These are phyloP conservation scores for Metarhizium robertsii DNA, from an alignment of 2,329 filamentous ascomycete genomes.

Conservation along the genomic window DNA sequence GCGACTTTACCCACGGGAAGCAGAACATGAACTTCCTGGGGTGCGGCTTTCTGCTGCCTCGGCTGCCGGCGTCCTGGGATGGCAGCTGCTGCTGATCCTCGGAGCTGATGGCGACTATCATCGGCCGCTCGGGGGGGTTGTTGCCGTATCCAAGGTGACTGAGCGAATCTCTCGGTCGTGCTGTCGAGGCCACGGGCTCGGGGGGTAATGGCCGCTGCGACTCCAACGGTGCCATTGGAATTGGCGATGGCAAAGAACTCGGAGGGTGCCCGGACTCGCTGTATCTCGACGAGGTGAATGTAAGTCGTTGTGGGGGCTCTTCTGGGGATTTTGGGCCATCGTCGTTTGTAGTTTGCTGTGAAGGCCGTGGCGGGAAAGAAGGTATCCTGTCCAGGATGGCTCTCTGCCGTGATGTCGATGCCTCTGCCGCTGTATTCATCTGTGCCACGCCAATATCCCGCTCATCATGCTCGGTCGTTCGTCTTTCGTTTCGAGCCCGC, in stretches of 20 bases:
- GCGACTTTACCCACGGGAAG: slow-evolving; percentile 46
- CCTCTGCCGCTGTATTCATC: slow-evolving; percentile 5
- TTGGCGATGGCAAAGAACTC: slow-evolving; percentile 7
- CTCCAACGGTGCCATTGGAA: neutral
- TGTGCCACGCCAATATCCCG: neutral
- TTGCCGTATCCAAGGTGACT: neutral
- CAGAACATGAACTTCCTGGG: slow-evolving; percentile 40
- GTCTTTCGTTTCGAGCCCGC: slow-evolving; percentile 17
- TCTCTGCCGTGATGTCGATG: slow-evolving; percentile 1
- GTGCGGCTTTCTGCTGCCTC: neutral
- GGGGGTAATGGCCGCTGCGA: neutral
- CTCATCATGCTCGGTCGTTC: neutral
- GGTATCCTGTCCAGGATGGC: neutral
- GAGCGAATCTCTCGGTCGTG: neutral
- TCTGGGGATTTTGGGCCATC: slow-evolving; percentile 40
- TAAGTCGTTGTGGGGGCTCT: slow-evolving; percentile 13
- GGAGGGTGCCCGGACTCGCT: slow-evolving; percentile 3
- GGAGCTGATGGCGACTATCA: neutral
- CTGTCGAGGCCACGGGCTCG: neutral
- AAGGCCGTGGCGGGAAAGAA: neutral
- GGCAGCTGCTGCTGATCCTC: neutral
- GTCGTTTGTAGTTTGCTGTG: neutral
- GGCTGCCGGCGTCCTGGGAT: neutral
- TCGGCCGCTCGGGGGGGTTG: neutral
- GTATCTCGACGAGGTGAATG: slow-evolving; percentile 2